Base-by-base conservation (phyloP, 75 land plant species). In the Chamaecyparis obtusa region DNA sequence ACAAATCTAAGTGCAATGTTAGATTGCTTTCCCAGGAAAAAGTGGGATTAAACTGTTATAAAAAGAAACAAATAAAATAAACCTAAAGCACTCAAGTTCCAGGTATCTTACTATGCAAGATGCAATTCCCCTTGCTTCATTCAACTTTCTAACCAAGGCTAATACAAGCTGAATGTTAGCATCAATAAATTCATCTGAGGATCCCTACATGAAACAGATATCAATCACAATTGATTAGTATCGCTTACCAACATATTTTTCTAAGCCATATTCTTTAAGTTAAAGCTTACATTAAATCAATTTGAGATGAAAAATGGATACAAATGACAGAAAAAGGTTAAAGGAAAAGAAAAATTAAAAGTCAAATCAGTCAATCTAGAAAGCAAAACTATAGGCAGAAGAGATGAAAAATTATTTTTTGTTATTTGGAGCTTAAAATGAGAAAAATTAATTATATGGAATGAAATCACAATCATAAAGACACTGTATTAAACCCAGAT, bases 161-260 rank as follows among this genome's bases (percentile, higher is more conserved):
- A 98, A 87, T 14, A 91, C 99, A 77, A 98, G 95, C 89, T 98
- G 99, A 64, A 98, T 95, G 71, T 98, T 98, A 55, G 99, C 99
- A 89, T 97, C 99, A 86, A 93, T 95, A 83, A 97, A 98, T 72
- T 98, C 99, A 88, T 98, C 99, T 84, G 99, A 98, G 85, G 95
- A 94, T 84, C 99, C 99, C 99, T 97, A 90, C 86, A 71, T 21
- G 67, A 21, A 54, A 79, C 41, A 44, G 43, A 75, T 49, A 84
- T 77, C 17, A 43, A 81, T 60, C 55, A 49, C 1, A 21, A 27
- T 30, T 46, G 51, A 44, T 16, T 35, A 51, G 89, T 7, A 19
- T 27, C 9, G 33, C 39, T 3, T 81, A 44, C 24, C 9, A 44
- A 46, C 51, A 49, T 32, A 69, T 32, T 21, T 69, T 27, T 39